Evolutionary conservation across 768 basidiomycete species (phyloP).

Genomic region (Strobilomyces confusus): DNA sequence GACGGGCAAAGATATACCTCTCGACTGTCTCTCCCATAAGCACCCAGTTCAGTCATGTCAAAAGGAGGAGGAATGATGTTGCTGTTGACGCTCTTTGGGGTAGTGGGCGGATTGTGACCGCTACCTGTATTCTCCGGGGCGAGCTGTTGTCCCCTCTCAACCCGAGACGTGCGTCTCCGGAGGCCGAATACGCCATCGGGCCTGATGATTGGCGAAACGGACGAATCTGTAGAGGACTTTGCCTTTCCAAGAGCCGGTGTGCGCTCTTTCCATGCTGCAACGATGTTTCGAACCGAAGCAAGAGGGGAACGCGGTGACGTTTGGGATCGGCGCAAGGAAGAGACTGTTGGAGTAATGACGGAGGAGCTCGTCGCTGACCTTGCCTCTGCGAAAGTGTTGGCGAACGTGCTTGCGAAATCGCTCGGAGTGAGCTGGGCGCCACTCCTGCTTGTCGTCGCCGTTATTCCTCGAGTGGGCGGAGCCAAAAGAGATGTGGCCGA

Average conservation of each 20-base stretch:
- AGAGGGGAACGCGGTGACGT: conserved; percentile 68
- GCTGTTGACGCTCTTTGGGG: conserved; percentile 29
- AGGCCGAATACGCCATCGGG: conserved; percentile 33
- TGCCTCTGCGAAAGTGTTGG: conserved; percentile 39
- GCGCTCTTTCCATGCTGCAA: conserved; percentile 77
- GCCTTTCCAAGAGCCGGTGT: conserved; percentile 43
- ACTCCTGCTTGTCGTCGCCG: conserved; percentile 15
- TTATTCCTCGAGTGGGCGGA: conserved; percentile 39
- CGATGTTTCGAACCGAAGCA: conserved; percentile 72
- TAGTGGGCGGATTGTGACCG: conserved; percentile 14
- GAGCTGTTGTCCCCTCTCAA: conserved; percentile 17
- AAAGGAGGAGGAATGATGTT: conserved; percentile 42
- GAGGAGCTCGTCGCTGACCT: conserved; percentile 22
- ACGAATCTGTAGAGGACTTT: conserved; percentile 38
- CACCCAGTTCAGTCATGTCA: conserved; percentile 44
- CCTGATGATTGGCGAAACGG: conserved; percentile 33
- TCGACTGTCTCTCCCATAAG: conserved; percentile 37
- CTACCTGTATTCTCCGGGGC: conserved; percentile 9
- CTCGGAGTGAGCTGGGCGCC: conserved; percentile 35
- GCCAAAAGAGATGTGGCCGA: conserved; percentile 45
- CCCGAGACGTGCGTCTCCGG: conserved; percentile 29
- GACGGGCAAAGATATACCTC: conserved; percentile 35
- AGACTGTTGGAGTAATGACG: conserved; percentile 39
- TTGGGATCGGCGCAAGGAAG: conserved; percentile 59
- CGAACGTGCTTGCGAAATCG: conserved; percentile 36